Evolutionary conservation across 164 flowering plant genomes (phyloP).

Genomic region (Berberis vulgaris): DNA sequence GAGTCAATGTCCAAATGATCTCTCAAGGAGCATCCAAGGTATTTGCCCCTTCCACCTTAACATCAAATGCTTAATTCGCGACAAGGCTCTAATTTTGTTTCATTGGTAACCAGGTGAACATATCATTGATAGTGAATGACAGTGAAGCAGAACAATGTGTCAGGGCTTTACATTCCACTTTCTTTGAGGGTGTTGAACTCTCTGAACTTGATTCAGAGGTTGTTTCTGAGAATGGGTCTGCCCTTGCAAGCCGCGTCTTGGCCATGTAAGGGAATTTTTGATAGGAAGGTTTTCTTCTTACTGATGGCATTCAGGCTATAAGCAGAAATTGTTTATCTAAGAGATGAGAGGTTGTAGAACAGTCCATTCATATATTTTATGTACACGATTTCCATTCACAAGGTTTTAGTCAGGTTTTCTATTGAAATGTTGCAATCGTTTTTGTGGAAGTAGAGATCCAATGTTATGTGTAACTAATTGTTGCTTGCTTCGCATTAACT

Average conservation of each 20-base stretch:
- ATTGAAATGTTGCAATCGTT: too few relatives aligned
- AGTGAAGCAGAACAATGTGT: conserved; percentile 72
- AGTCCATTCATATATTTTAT: too few relatives aligned
- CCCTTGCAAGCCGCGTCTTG: not conserved
- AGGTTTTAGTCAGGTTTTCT: too few relatives aligned
- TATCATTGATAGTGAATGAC: conserved; percentile 74
- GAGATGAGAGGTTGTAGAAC: too few relatives aligned
- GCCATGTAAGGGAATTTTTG: not conserved
- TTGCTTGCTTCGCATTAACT: too few relatives aligned
- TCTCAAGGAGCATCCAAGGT: conserved; percentile 99
- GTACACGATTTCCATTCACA: too few relatives aligned
- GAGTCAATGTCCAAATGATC: conserved; percentile 96
- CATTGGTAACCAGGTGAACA: conserved; percentile 49
- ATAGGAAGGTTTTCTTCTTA: too few relatives aligned
- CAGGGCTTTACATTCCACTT: conserved; percentile 56
- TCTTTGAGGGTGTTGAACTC: conserved; percentile 41
- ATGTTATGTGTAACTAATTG: too few relatives aligned
- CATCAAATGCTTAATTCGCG: not conserved
- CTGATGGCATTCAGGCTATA: too few relatives aligned
- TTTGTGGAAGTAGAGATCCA: too few relatives aligned
- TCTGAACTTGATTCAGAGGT: conserved; percentile 16
- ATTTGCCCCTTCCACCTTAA: conserved; percentile 4
- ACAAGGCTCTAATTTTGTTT: not conserved
- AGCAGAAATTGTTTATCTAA: too few relatives aligned
- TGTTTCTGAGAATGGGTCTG: conserved; percentile 17